These are phyloP conservation scores for Paragyromitra xinjiangensis DNA, from an alignment of 495 filamentous ascomycete species.

Conservation along the genomic window DNA sequence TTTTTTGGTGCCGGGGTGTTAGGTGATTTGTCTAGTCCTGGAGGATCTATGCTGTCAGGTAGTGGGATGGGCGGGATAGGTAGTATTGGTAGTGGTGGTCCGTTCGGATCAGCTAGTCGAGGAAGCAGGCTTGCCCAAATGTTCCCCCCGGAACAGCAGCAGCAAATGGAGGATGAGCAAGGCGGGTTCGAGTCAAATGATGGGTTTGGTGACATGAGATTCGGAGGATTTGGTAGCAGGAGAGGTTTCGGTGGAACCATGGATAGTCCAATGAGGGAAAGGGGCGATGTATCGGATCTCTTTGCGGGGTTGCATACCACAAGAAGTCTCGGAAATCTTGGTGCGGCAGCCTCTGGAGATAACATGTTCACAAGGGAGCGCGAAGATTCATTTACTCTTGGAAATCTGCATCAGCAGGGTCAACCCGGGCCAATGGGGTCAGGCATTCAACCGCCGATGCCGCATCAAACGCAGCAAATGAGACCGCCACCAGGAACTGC, in stretches of 20 bases:
- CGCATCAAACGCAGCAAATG: conserved; percentile 53
- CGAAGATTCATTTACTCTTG: conserved; percentile 52
- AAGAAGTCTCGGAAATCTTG: conserved; percentile 60
- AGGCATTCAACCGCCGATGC: conserved; percentile 36
- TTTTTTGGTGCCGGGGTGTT: conserved; percentile 71
- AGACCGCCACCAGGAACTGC: conserved; percentile 53
- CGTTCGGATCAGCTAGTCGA: conserved; percentile 67
- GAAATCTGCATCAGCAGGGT: conserved; percentile 47
- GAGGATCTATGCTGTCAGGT: conserved; percentile 62
- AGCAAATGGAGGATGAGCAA: conserved; percentile 66
- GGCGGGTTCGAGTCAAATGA: conserved; percentile 58
- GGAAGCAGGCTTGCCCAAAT: conserved; percentile 85
- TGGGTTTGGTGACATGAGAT: conserved; percentile 62
- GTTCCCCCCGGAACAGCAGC: conserved; percentile 89
- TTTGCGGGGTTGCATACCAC: conserved; percentile 62
- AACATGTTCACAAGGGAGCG: conserved; percentile 57
- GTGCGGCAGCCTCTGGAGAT: conserved; percentile 60
- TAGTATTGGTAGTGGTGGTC: conserved; percentile 67
- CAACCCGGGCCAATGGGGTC: conserved; percentile 51
- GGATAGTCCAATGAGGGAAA: conserved; percentile 70
- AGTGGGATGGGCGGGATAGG: conserved; percentile 61
- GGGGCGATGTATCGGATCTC: conserved; percentile 67
- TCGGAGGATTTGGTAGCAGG: conserved; percentile 58
- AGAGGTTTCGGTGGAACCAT: conserved; percentile 67
- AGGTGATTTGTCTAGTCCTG: conserved; percentile 74